Evolutionary conservation across 495 filamentous ascomycete species (phyloP), one percentile per base, ranked within the genome.

Genomic region (Poronia punctata): DNA sequence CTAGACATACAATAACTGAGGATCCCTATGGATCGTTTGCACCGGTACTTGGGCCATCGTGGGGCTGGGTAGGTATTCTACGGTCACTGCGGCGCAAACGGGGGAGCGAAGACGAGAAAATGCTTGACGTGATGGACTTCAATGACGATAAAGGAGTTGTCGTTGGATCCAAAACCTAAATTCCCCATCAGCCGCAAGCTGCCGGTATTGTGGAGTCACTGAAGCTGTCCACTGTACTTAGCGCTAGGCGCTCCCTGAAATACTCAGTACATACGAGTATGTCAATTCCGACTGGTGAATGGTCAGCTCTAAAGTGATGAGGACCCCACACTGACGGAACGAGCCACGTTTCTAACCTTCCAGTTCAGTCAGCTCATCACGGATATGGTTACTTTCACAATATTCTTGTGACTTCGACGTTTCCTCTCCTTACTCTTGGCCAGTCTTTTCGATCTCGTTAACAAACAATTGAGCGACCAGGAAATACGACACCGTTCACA

Each of bases 11-110:
- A 97, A 95, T 46, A 98, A 75, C 61, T 95, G 90, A 52, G 92
- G 93, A 88, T 98, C 92, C 76, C 92, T 69, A 70, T 92, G 85
- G 80, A 98, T 96, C 67, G 88, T 88, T 71, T 98, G 92, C 48
- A 83, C 78, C 45, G 83, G 74, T 49, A 84, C 74, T 71, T 88
- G 84, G 46, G 86, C 84, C 93, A 98, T 98, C 9, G 28, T 74
- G 54, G 27, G 33, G 38, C 14, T 3, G 4, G 2, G 15, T 17
- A 34, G 17, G 4, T 30, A 22, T 22, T 14, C 21, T 38, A 33
- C 31, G 30, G 35, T 31, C 23, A 16, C n/a, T 4, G 12, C 6
- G 22, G 5, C 20, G 15, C 19, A 21, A 38, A 20, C 33, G 4
- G 24, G n/a, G 24, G 24, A 27, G 24, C 24, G 7, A 7, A n/a